Percentiles rank a stretch among this genome's conserved stretches.
Conservation (phyloP, 1,139 yeast species). For the Blastobotrys arbuscula region DNA sequence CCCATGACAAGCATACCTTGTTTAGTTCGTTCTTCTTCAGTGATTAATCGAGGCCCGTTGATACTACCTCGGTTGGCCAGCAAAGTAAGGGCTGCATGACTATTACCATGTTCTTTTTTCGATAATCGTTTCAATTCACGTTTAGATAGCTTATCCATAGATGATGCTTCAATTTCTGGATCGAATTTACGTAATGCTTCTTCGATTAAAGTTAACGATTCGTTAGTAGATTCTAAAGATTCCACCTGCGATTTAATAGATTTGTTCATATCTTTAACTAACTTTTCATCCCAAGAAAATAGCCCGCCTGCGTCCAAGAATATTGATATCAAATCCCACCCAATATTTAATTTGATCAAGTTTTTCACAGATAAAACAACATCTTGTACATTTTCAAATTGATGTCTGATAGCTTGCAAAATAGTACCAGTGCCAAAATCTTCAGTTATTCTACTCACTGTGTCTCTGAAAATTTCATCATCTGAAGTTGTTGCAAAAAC, state of each 20-base stretch:
- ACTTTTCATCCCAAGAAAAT: constrained; percentile 52
- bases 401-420: constrained; percentile 22
- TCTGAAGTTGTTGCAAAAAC: constrained; percentile 48
- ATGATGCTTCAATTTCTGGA: constrained; percentile 20
- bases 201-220: constrained; percentile 51
- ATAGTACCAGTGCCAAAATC: constrained; percentile 43
- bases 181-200: constrained; percentile 40
- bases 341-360: constrained; percentile 42
- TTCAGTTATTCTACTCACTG: constrained; percentile 57
- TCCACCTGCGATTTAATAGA: constrained; percentile 47
- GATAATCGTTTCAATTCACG: constrained; percentile 27
- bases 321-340: constrained; percentile 56
- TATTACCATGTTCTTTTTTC: constrained; percentile 14
- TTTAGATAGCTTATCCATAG: constrained; percentile 17
- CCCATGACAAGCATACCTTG: constrained; percentile 13
- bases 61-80: neutral
- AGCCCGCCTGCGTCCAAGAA: constrained; percentile 71
- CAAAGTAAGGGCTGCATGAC: neutral
- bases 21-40: constrained; percentile 12
- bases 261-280: constrained; percentile 42
- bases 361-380: constrained; percentile 41
- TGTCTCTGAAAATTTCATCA: constrained; percentile 61
- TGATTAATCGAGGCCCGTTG: constrained; percentile 10
- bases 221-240: constrained; percentile 46
- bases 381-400: constrained; percentile 14